Base-by-base conservation (phyloP, 106 monocot species). In the Allium fistulosum region DNA sequence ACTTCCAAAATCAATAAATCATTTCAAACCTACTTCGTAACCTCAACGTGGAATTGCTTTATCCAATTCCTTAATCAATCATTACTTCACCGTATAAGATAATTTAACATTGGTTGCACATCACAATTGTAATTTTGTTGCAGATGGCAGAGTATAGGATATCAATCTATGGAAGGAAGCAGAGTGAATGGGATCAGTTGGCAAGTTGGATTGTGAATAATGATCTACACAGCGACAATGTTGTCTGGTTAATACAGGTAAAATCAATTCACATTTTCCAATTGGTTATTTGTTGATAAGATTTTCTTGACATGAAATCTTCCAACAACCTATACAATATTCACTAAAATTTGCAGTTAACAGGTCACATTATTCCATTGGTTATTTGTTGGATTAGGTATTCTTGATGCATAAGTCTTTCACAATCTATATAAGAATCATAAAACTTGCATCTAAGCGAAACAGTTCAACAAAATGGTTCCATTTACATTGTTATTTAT, bases 201-300 rank as follows among this genome's bases (percentile, higher is more conserved):
- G 97, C 97, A 18, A 99, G 97, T 76, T 99, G 97, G 97, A 99
- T 99, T 66, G 90, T 99, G 52, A 99, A 99, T 77, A 90, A 99
- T 81, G 92, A 99, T 16, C 70, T 99, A 49, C 92, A 90, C 52
- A 92, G 92, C 79, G 87, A 87, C 28, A 99, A 99, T 81, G 97
- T 99, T 79, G 97, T 99, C 27, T 99, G 97, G 97, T 75, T 99
- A 71, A 92, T 99, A 80, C 97, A 99, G 97, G 97, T 92, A 83
- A 17, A 11, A 52, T 37, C 37, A 37, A 2, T 37, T 37, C 37
- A 37, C 37, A 37, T 37, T 37, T 37, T 37, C 37, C 37, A 37
- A 37, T 37, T 37, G 37, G 37, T 37, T 37, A 37, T 37, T 37
- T 37, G 52, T 67, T 67, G 11, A 7, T 17, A 51, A 6, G 6